Base-by-base conservation (phyloP, 2,329 filamentous ascomycete genomes). In the Penicillium sp. region DNA sequence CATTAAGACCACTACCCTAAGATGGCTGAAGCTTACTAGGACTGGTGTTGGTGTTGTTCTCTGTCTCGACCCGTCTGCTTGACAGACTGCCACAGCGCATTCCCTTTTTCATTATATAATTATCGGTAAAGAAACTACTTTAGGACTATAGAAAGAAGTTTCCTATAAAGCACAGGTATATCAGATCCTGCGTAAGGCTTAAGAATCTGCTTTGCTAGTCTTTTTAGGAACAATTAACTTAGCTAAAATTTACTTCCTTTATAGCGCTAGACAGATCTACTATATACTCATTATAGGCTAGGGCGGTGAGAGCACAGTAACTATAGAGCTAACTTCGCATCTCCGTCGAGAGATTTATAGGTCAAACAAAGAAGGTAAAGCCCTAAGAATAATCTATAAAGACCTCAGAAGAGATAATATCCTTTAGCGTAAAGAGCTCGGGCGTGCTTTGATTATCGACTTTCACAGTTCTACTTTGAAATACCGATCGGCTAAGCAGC, bases 311-410 rank as follows among this genome's bases (percentile, higher is more conserved):
- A 37, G 18, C 19, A 19, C 18, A 37, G 34, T 7, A 7, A 21
- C 16, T n/a, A 37, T 37, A n/a, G 34, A 37, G 19, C 16, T 37
- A 13, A n/a, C 19, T 37, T n/a, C n/a, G n/a, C 37, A 34, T 24
- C 36, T 51, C 36, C 55, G 28, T 5, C 23, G 33, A 11, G 29
- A 19, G n/a, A 47, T 50, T 43, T 45, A 37, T 18, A 43, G 16
- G 48, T 59, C 52, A 26, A 39, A 47, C 23, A 53, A 39, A 7
- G 50, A 52, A 33, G 58, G 67, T 26, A 54, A 47, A 29, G 42
- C 45, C 26, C 37, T 65, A 1, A 56, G 62, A 3, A 51, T 68
- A 18, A 39, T n/a, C 19, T 7, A 37, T 10, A 16, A 37, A 37
- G 19, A 37, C 18, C 34, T 37, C 11, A 8, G 6, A 11, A 2